Base-by-base conservation (phyloP, 2,329 filamentous ascomycete genomes). In the Fusarium bactridioides region DNA sequence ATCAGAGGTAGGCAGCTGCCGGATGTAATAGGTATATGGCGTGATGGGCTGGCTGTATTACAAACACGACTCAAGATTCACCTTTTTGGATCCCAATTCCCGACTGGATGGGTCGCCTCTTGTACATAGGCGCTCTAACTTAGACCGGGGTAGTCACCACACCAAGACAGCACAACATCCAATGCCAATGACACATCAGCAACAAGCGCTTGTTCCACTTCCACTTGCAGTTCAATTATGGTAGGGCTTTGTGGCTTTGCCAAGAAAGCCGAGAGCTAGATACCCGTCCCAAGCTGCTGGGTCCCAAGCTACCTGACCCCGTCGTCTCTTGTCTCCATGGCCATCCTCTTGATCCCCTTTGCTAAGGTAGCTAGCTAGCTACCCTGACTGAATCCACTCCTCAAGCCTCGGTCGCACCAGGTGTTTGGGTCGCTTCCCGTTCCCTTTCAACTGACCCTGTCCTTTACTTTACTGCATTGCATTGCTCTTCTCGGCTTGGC, bases 241-340 rank as follows among this genome's bases (percentile, higher is more conserved):
- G 62, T 74, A 76, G 66, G 74, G 66, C 65, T 75, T 68, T 68
- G 67, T 70, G 72, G 70, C 71, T 73, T 65, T 64, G 67, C 59
- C 55, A 66, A 64, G 66, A 64, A 67, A 70, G 64, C 64, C 74
- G 67, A 77, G 75, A 77, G 70, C 67, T 73, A 77, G 75, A 76
- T 77, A 77, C 74, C 76, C 74, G 76, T 77, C 74, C 76, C 76
- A 77, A 67, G 73, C 75, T 77, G 73, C 73, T 77, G 76, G 76
- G 76, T 76, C 75, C 69, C 25, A 45, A 45, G 25, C 43, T 48
- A 44, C 31, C 50, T 33, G 59, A 45, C 55, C 37, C 61, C 50
- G 47, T 53, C 55, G 43, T 58, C 33, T 60, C n/a, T 38, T 63
- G 60, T 35, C 40, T 37, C 23, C 37, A 43, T 54, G 15, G 31